Evolutionary conservation across 1,139 yeast genomes (phyloP).

Genomic region (Pichia cactophila): DNA sequence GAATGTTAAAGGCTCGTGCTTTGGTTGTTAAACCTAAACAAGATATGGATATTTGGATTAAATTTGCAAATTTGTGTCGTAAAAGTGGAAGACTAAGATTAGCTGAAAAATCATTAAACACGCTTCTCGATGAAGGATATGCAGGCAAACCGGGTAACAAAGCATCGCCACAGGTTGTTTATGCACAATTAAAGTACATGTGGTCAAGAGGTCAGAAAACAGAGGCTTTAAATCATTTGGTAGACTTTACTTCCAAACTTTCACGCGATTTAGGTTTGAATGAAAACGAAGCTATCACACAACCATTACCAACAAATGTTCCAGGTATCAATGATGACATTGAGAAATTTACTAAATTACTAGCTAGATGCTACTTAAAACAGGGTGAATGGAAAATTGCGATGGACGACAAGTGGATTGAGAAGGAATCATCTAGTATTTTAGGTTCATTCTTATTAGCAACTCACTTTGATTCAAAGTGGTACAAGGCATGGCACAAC

Average conservation of each 20-base stretch:
- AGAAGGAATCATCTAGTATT: constrained; percentile 69
- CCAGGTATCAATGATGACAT: constrained; percentile 73
- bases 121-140: constrained; percentile 54
- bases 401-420: constrained; percentile 69
- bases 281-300: constrained; percentile 76
- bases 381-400: constrained; percentile 99
- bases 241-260: constrained; percentile 86
- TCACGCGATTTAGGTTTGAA: constrained; percentile 79
- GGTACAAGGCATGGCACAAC: constrained; percentile 99
- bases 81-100: constrained; percentile 87
- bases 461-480: constrained; percentile 82
- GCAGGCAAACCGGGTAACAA: constrained; percentile 39
- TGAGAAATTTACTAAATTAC: constrained; percentile 73
- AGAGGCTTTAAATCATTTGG: constrained; percentile 79
- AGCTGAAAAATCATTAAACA: constrained; percentile 85
- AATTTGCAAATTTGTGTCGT: constrained; percentile 91
- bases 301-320: constrained; percentile 71
- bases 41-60: constrained; percentile 97
- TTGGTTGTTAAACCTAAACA: constrained; percentile 91
- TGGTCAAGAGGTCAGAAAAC: constrained; percentile 92
- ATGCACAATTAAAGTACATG: constrained; percentile 92
- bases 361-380: constrained; percentile 91
- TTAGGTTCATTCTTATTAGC: constrained; percentile 89
- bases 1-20: constrained; percentile 89
- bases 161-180: constrained; percentile 93